Percentiles rank a stretch among this genome's conserved stretches.
Evolutionary conservation across 257 asterid species (phyloP).

Genomic region (Scutellaria baicalensis): DNA sequence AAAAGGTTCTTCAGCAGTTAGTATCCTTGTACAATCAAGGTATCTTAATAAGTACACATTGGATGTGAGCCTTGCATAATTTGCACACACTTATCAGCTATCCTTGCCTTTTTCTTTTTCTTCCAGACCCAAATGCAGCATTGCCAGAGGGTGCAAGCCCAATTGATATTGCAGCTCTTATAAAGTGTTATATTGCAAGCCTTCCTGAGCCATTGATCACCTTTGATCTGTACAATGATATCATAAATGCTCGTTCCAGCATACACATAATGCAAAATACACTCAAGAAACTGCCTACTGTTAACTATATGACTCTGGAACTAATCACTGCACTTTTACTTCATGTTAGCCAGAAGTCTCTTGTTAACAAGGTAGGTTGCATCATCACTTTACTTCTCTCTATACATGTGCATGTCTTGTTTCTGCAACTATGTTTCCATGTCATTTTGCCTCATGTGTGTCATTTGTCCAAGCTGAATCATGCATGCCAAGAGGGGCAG

Average conservation of each 20-base stretch:
- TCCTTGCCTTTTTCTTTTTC: not conserved
- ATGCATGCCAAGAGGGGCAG: not conserved
- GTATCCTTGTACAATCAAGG: slow-evolving; percentile 82
- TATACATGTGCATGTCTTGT: not conserved
- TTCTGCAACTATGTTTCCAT: not conserved
- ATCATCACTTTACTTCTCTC: slow-evolving; percentile 5
- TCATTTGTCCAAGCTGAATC: not conserved
- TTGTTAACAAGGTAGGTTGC: slow-evolving; percentile 61
- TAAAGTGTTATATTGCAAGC: slow-evolving; percentile 84
- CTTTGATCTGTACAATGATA: slow-evolving; percentile 62
- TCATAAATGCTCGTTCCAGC: slow-evolving; percentile 66
- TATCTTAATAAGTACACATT: slow-evolving; percentile 16
- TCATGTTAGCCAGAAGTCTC: slow-evolving; percentile 79
- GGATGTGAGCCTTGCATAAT: not conserved
- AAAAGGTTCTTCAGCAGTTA: slow-evolving; percentile 57
- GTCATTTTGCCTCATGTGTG: not conserved
- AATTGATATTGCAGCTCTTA: slow-evolving; percentile 69
- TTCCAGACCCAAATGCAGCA: slow-evolving; percentile 60
- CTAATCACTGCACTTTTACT: slow-evolving; percentile 71
- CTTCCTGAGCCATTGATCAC: slow-evolving; percentile 85
- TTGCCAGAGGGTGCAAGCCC: slow-evolving; percentile 68
- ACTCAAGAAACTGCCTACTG: slow-evolving; percentile 77
- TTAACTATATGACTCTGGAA: slow-evolving; percentile 85
- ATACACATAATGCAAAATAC: slow-evolving; percentile 57
- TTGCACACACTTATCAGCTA: not conserved